Percentiles rank a stretch among this genome's conserved stretches.
Evolutionary conservation across 352 stramenopile species (phyloP).

Genomic region (Phytopythium aichiense): DNA sequence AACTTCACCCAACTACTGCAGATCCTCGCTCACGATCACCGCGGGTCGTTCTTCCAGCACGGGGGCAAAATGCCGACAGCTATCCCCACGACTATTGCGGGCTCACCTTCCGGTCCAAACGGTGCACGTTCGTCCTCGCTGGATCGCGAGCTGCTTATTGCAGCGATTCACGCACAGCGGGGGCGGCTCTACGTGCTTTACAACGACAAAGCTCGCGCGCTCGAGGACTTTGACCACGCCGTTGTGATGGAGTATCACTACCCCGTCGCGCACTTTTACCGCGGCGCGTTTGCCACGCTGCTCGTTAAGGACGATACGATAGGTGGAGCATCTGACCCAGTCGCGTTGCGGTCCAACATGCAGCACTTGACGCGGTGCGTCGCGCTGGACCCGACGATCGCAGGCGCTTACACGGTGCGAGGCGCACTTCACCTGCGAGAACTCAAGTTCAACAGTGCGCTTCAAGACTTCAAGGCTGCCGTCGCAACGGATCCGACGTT

Average conservation of each 20-base stretch:
- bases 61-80: constrained; percentile 2
- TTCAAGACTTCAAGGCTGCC: constrained; percentile 80
- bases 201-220: constrained; percentile 38
- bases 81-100: not conserved
- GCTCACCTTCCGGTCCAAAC: not conserved
- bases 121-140: constrained; percentile 13
- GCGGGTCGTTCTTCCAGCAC: constrained; percentile 26
- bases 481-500: constrained; percentile 69
- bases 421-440: constrained; percentile 65
- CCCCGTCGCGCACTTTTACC: constrained; percentile 73
- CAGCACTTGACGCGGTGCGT: constrained; percentile 62
- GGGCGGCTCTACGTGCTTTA: constrained; percentile 60
- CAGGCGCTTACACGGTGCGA: constrained; percentile 66
- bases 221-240: constrained; percentile 63
- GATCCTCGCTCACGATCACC: constrained; percentile 37
- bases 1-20: constrained; percentile 58
- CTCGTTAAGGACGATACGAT: constrained; percentile 18
- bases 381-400: constrained; percentile 69
- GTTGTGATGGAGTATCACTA: constrained; percentile 82
- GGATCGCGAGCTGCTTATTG: constrained; percentile 46
- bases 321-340: not conserved
- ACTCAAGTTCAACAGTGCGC: constrained; percentile 65
- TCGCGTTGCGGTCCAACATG: constrained; percentile 27
- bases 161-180: constrained; percentile 57
- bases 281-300: constrained; percentile 58